Conservation (phyloP, 169 alveolate species). For the Plasmodium fragile region DNA sequence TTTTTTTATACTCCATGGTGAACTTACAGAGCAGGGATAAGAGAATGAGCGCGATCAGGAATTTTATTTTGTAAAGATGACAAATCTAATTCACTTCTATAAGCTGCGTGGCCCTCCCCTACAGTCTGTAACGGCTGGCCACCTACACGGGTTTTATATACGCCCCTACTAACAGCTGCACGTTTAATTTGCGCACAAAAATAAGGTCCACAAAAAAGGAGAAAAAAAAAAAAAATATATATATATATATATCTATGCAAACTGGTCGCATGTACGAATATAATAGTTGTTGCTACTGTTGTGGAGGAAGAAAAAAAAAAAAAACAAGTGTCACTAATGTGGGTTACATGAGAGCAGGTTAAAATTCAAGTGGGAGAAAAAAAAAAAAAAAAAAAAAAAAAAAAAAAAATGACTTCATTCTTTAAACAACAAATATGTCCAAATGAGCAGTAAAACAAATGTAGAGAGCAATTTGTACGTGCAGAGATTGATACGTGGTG, state of each 20-base stretch:
- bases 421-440: background rate
- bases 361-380: background rate
- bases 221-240: background rate
- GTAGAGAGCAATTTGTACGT: background rate
- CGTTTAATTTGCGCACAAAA: background rate
- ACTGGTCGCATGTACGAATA: background rate
- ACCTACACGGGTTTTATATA: background rate
- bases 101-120: background rate
- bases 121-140: background rate
- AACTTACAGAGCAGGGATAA: background rate
- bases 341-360: background rate
- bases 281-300: background rate
- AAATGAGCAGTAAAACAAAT: background rate
- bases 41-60: background rate
- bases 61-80: constrained; percentile 25
- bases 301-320: background rate
- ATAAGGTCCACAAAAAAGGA: background rate
- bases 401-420: background rate
- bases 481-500: background rate
- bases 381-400: constrained; percentile 1
- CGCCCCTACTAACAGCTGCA: background rate
- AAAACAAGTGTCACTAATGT: background rate
- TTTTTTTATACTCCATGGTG: constrained; percentile 69
- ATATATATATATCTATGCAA: background rate
- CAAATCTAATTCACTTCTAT: background rate